These are phyloP conservation scores for Sorghum bicolor DNA, from an alignment of 176 grass and related monocot species.

Conservation along the genomic window DNA sequence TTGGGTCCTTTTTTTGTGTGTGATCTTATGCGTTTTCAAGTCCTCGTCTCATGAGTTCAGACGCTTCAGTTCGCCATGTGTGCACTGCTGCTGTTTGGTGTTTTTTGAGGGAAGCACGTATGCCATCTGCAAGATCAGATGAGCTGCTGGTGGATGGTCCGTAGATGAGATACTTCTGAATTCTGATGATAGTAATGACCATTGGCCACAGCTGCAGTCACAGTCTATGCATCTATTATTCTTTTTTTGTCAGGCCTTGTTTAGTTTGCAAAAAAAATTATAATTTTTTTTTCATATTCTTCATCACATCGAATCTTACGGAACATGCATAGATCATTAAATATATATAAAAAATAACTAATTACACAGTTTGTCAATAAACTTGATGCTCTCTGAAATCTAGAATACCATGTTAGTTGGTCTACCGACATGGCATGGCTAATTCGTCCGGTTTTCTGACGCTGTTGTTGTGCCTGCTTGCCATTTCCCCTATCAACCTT, in stretches of 20 bases:
- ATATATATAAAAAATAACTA: too few species aligned
- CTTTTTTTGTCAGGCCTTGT: too few species aligned
- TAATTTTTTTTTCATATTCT: too few species aligned
- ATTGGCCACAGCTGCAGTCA: neutral
- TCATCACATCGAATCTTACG: too few species aligned
- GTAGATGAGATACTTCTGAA: neutral
- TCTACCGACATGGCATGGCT: neutral
- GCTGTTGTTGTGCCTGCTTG: neutral
- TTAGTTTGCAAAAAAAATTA: too few species aligned
- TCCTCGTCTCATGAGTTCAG: neutral
- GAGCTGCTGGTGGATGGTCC: neutral
- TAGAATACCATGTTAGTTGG: constrained; percentile 25
- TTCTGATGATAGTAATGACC: neutral
- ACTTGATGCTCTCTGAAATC: neutral
- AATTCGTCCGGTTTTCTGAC: neutral
- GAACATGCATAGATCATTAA: too few species aligned
- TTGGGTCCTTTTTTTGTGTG: neutral
- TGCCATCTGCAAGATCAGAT: neutral
- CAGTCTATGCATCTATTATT: neutral
- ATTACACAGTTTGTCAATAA: too few species aligned
- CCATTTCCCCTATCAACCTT: neutral
- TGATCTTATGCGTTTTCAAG: neutral
- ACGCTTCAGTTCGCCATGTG: neutral
- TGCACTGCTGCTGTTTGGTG: neutral
- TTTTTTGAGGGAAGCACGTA: neutral